Percentiles rank a stretch among this genome's conserved stretches.
phyloP scores from a whole-genome alignment of 345 rosid species.

The Nasturtium officinale region DNA sequence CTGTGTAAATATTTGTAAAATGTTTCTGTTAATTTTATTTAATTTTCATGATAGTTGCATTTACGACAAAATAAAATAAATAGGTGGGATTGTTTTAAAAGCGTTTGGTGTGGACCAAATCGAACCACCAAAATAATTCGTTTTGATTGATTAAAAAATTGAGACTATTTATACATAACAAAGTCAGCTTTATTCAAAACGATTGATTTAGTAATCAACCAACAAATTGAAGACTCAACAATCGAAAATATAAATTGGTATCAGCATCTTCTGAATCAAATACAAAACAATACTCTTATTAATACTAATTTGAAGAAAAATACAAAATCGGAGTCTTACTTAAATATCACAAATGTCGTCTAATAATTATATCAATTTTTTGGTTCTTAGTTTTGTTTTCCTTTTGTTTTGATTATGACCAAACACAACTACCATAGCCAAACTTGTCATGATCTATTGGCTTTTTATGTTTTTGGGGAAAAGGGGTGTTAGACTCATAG shows the following conservation, averaged over 20 bases:
- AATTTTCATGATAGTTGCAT: constrained; percentile 7
- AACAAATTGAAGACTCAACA: constrained; percentile 16
- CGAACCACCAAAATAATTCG: constrained; percentile 28
- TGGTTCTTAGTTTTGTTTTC: not conserved
- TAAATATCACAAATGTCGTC: not conserved
- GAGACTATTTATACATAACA: not conserved
- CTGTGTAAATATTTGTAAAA: not conserved
- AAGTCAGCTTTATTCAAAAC: constrained; percentile 9
- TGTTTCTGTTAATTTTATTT: not conserved
- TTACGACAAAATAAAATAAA: not conserved
- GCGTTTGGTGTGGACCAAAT: constrained; percentile 12
- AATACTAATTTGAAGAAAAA: not conserved
- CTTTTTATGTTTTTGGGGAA: no score
- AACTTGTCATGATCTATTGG: not conserved
- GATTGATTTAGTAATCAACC: not conserved
- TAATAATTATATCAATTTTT: not conserved
- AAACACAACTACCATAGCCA: not conserved
- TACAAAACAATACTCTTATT: not conserved
- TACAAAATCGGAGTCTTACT: not conserved
- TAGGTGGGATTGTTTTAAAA: not conserved
- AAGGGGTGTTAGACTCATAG: no score
- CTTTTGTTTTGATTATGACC: not conserved
- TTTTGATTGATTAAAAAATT: constrained; percentile 31
- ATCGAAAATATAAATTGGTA: not conserved
- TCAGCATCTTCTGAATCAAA: constrained; percentile 1